These are phyloP conservation scores for Oxyria digyna DNA, from an alignment of 148 eudicot genomes.

Conservation along the genomic window DNA sequence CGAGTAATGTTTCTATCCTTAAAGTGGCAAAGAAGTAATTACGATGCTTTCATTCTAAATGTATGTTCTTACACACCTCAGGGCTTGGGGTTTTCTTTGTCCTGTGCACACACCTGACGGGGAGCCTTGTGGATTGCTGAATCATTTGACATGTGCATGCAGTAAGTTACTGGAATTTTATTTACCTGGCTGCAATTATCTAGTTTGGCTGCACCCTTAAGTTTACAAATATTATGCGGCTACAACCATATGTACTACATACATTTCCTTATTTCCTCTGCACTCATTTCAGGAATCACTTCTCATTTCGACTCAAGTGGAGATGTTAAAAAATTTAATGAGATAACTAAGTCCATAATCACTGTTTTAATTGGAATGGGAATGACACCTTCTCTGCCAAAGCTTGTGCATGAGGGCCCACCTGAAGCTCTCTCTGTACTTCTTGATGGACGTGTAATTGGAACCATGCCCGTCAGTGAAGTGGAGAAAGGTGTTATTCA, in stretches of 20 bases:
- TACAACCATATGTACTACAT: not conserved
- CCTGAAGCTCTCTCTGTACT: constrained; percentile 80
- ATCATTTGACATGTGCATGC: constrained; percentile 72
- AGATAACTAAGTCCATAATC: constrained; percentile 41
- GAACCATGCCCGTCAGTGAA: constrained; percentile 45
- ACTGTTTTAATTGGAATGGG: constrained; percentile 54
- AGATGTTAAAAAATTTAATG: constrained; percentile 41
- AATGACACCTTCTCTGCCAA: constrained; percentile 74
- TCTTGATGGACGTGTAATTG: constrained; percentile 85
- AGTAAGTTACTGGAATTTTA: constrained; percentile 37
- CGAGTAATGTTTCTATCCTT: constrained; percentile 45
- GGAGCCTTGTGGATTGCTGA: constrained; percentile 90
- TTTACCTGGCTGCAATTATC: not conserved
- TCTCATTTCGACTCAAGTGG: constrained; percentile 66
- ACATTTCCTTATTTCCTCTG: not conserved
- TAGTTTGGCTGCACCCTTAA: not conserved
- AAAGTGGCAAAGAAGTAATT: not conserved
- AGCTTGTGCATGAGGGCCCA: constrained; percentile 68
- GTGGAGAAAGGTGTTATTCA: constrained; percentile 55
- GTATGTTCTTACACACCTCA: constrained; percentile 16
- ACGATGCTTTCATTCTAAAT: not conserved
- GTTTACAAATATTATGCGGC: not conserved
- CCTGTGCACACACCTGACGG: constrained; percentile 99
- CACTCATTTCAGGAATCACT: constrained; percentile 49
- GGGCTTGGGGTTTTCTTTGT: constrained; percentile 95